Conservation (phyloP, 345 rosid genomes). For the Moricandia arvensis region DNA sequence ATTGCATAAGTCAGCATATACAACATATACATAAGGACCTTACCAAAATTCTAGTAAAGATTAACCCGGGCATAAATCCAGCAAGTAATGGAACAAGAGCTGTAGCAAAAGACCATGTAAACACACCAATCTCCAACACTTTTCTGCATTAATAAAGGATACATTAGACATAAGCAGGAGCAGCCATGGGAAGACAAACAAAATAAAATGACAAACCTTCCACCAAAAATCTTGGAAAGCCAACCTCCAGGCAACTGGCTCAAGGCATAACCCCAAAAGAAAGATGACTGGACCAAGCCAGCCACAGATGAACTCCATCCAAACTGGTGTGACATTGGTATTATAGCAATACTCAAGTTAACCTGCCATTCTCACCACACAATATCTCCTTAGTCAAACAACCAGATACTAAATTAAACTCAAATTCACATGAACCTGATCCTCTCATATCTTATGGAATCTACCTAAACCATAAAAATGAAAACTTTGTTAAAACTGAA, state of each 20-base stretch:
- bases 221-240: conserved; percentile 90
- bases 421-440: too few species aligned
- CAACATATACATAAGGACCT: background rate
- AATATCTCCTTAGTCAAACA: background rate
- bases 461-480: too few species aligned
- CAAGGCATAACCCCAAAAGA: conserved; percentile 96
- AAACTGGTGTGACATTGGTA: conserved; percentile 93
- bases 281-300: conserved; percentile 89
- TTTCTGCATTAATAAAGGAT: conserved; percentile 48
- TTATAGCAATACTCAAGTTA: conserved; percentile 91
- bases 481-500: too few species aligned
- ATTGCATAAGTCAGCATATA: background rate
- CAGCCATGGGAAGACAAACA: background rate
- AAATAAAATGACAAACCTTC: conserved; percentile 57
- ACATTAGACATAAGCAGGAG: background rate
- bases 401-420: too few species aligned
- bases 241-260: conserved; percentile 96
- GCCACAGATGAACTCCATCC: conserved; percentile 89
- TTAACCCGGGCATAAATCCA: conserved; percentile 88
- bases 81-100: conserved; percentile 79
- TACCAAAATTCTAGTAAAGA: conserved; percentile 81
- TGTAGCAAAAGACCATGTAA: conserved; percentile 87
- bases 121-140: conserved; percentile 80
- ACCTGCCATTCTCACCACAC: conserved; percentile 49
- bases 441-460: too few species aligned